Evolutionary conservation across 2,329 filamentous ascomycete species (phyloP).

Genomic region (Chaetomium sp.): DNA sequence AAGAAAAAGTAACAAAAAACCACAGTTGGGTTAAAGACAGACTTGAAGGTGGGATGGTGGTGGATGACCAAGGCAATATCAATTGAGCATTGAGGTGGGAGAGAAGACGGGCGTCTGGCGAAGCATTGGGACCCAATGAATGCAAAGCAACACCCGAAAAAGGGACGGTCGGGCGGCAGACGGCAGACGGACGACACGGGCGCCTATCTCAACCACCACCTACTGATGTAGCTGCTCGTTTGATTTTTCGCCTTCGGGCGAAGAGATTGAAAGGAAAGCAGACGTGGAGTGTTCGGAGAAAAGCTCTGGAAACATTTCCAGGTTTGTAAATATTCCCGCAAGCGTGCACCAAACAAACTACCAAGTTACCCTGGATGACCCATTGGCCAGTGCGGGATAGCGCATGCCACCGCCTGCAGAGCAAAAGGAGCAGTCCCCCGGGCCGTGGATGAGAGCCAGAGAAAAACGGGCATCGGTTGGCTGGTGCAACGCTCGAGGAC

Average conservation of each 20-base stretch:
- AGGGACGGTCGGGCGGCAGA: conserved; percentile 14
- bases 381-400: conserved; percentile 12
- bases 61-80: conserved; percentile 30
- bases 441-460: background rate
- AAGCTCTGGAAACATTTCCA: conserved; percentile 17
- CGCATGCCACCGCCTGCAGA: conserved; percentile 8
- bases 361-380: conserved; percentile 16
- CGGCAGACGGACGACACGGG: conserved; percentile 5
- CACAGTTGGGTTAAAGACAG: conserved; percentile 33
- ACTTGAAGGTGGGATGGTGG: conserved; percentile 23
- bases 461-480: conserved; percentile 16
- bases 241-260: conserved; percentile 17
- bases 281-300: conserved; percentile 17
- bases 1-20: conserved; percentile 27
- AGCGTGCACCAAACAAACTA: conserved; percentile 2
- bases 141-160: conserved; percentile 25
- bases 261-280: conserved; percentile 16
- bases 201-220: conserved; percentile 25
- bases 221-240: conserved; percentile 7
- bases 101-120: conserved; percentile 29
- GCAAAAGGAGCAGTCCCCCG: conserved; percentile 11
- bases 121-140: conserved; percentile 25
- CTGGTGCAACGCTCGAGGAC: conserved; percentile 28
- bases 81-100: conserved; percentile 26
- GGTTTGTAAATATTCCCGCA: conserved; percentile 26